phyloP scores from a whole-genome alignment of 352 stramenopile genomes.

The Globisporangium emineosum region DNA sequence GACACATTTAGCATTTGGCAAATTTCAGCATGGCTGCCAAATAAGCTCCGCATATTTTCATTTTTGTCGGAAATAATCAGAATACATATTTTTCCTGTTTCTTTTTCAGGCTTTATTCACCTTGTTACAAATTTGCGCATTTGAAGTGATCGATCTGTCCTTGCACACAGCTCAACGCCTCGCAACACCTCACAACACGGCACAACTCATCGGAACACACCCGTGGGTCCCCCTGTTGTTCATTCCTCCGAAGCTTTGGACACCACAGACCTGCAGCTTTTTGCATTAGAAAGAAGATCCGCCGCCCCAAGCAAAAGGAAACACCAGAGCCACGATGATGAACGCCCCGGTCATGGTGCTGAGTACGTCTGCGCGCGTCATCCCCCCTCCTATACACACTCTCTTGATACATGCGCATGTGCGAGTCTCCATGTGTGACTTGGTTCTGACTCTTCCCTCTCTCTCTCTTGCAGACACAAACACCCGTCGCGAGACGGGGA shows the following conservation, averaged over 20 bases:
- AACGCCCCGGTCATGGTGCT: constrained; percentile 94
- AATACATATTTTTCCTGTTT: too few species aligned
- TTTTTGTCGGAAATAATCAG: too few species aligned
- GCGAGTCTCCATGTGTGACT: background rate
- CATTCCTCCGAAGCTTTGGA: constrained; percentile 6
- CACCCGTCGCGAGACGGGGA: constrained; percentile 97
- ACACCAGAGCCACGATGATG: constrained; percentile 57
- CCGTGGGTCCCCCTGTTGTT: background rate
- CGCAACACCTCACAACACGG: background rate
- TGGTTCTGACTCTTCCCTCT: background rate
- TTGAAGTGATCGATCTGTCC: too few species aligned
- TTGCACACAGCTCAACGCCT: background rate
- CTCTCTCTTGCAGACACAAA: constrained; percentile 86
- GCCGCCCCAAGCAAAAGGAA: background rate
- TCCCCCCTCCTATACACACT: background rate
- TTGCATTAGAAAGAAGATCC: constrained; percentile 18
- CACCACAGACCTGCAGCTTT: constrained; percentile 11
- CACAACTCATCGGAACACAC: background rate
- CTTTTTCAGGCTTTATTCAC: too few species aligned
- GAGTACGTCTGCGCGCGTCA: constrained; percentile 61
- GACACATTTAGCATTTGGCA: too few species aligned
- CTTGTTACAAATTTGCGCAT: too few species aligned
- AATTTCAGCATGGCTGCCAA: too few species aligned
- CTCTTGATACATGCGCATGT: background rate
- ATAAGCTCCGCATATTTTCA: too few species aligned